A percentile compares a stretch with the other conserved stretches of the same genome.
phyloP scores from a whole-genome alignment of 257 asterid species.

The Capsicum baccatum region DNA sequence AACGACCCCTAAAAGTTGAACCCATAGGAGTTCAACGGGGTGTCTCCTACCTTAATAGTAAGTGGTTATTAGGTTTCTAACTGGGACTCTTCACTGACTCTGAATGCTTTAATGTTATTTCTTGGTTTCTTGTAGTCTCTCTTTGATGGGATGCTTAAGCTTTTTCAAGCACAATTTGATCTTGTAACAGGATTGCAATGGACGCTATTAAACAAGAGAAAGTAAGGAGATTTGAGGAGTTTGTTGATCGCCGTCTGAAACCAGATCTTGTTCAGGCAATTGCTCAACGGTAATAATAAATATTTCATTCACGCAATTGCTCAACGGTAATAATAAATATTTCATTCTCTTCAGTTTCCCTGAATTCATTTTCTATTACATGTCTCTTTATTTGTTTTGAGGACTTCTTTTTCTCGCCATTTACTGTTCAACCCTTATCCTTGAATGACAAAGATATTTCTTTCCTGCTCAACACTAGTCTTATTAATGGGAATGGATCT shows the following conservation, averaged over 20 bases:
- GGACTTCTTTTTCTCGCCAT: background rate
- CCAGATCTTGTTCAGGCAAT: slow-evolving; percentile 86
- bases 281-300: slow-evolving; percentile 62
- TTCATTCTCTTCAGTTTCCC: background rate
- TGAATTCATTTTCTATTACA: background rate
- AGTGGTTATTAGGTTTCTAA: background rate
- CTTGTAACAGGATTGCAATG: slow-evolving; percentile 57
- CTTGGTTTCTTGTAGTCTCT: background rate
- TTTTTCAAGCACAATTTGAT: slow-evolving; percentile 27
- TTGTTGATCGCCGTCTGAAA: slow-evolving; percentile 78
- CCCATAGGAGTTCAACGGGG: too few species aligned
- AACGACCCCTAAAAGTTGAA: too few species aligned
- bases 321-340: slow-evolving; percentile 55
- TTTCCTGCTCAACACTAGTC: background rate
- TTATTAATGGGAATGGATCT: background rate
- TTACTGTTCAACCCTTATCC: background rate
- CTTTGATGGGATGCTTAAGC: background rate
- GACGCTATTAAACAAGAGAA: slow-evolving; percentile 56
- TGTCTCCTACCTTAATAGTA: background rate
- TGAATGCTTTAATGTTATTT: background rate
- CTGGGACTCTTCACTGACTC: background rate
- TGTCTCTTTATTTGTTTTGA: background rate
- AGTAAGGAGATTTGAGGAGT: slow-evolving; percentile 71
- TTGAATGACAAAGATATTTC: background rate
- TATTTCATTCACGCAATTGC: slow-evolving; percentile 55